Evolutionary conservation across 768 basidiomycete genomes (phyloP), one percentile per base, ranked within the genome.

Genomic region (Boletus tylopilopsis): DNA sequence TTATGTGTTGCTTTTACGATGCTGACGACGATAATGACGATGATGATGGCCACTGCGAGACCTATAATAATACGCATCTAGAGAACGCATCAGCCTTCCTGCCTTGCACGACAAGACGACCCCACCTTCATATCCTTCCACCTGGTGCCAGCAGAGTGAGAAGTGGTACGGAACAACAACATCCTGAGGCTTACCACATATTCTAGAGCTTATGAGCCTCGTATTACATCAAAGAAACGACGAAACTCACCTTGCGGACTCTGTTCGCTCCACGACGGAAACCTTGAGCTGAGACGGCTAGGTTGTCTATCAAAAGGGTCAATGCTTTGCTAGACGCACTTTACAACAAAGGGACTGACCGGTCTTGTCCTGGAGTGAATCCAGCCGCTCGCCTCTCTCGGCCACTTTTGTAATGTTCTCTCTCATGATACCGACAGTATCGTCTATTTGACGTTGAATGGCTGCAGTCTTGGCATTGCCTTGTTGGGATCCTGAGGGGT

Each of bases 41-140:
- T 80, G 66, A 99, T 89, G 49, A 99, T 81, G 42, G 80, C 80
- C 61, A 99, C 86, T 46, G 89, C 92, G 39, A 88, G 77, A 49
- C 86, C 90, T 61, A 99, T 96, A 70, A 97, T 93, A 70, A 98
- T 85, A 71, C 94, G 84, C 95, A 96, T 96, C 90, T 94, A 50
- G 55, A 59, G 21, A 50, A 6, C 21, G 19, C 8, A 35, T 59
- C 16, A 54, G 49, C 13, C 56, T 45, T 35, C 56, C 19, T n/a
- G 59, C 10, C 19, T 44, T 11, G 25, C 5, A 30, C 21, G 27
- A 47, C 39, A 33, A 34, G 6, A 18, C 19, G 36, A 42, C 66
- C 76, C 43, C 50, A 88, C 90, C 85, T 93, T 93, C 90, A 93
- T 93, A 68, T 96, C 94, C 69, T 96, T 94, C 93, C 93, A 94